These are phyloP conservation scores for Nakaseomyces kungkrabaensis DNA, from an alignment of 1,139 yeast species.

Conservation along the genomic window DNA sequence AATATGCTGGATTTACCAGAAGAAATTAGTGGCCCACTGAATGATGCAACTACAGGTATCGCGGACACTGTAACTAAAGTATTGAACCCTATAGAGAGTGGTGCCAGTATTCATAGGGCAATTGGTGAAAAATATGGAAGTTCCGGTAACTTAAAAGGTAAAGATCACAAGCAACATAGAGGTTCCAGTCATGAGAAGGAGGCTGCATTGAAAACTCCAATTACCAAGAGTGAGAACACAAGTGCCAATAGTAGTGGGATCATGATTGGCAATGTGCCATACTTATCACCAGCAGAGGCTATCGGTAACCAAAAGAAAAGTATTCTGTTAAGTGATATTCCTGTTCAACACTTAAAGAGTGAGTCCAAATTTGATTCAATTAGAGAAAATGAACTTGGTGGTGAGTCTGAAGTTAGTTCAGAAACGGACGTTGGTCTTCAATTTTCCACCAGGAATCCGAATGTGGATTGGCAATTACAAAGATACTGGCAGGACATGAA, in stretches of 20 bases:
- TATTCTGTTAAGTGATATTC: slow-evolving; percentile 7
- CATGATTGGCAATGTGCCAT: slow-evolving; percentile 7
- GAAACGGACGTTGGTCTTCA: slow-evolving; percentile 4
- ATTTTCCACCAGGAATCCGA: neutral
- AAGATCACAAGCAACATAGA: neutral
- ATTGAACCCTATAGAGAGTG: neutral
- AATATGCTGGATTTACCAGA: neutral
- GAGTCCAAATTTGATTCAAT: neutral
- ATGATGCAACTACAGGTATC: neutral
- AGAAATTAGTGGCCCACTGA: neutral
- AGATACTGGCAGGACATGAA: slow-evolving; percentile 21
- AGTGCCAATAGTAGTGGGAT: slow-evolving; percentile 6
- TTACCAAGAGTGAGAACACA: neutral
- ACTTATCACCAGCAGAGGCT: slow-evolving; percentile 5
- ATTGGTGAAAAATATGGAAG: neutral
- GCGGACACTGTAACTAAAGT: neutral
- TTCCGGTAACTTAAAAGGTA: neutral
- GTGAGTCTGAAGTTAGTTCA: neutral
- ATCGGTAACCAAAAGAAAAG: slow-evolving; percentile 3
- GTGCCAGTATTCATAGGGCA: neutral
- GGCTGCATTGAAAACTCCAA: neutral
- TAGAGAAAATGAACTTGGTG: slow-evolving; percentile 1
- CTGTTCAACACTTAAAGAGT: slow-evolving; percentile 6
- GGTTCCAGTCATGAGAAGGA: neutral
- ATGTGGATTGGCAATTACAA: slow-evolving; percentile 18